Base-by-base conservation (phyloP, 2,329 filamentous ascomycete species). In the Talaromyces rugulosus region DNA sequence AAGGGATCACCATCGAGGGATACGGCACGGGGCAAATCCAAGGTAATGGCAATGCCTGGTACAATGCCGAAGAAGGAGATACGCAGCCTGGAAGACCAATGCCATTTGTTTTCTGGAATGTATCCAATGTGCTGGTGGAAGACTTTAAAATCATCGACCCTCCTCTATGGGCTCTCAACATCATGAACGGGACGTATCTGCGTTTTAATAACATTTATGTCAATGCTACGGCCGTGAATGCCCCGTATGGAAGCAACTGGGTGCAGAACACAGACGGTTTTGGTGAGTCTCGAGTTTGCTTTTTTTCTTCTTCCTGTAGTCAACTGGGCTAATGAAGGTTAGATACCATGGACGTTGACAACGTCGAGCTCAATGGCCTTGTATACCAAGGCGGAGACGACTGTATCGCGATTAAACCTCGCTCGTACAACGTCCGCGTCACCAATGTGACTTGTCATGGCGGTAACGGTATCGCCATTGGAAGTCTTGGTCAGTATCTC, bases 321-420 rank as follows among this genome's bases (percentile, higher is more conserved):
- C 5, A 30, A 47, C 42, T 47, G 23, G 9, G 3, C 50, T 53
- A 53, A 53, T 11, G 4, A 53, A 52, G 8, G 18, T 47, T 58
- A 72, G 76, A 85, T 65, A 85, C 83, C 0, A 84, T 85, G 82
- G 83, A 85, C 64, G 77, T 76, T 1, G 66, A 73, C 8, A 83
- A 85, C 63, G 72, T 85, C 54, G 71, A 70, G 6, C 74, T 85
- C 5, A 79, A 73, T 4, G 82, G 83, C 62, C 79, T 85, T 58
- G 71, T 76, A 5, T 85, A 83, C 66, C 81, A 84, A 72, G 83
- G 83, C 9, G 82, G 86, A 67, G 88, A 82, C 69, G 76, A 83
- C 61, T 91, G 89, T 72, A 82, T 86, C 30, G 82, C 83, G 47
- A 79, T 81, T 64, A 91, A 89, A 74, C 79, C 82, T 50, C 81